A percentile compares a stretch with the other conserved stretches of the same genome.
Evolutionary conservation across 2,329 filamentous ascomycete species (phyloP).

Genomic region (Emergomyces africanus): DNA sequence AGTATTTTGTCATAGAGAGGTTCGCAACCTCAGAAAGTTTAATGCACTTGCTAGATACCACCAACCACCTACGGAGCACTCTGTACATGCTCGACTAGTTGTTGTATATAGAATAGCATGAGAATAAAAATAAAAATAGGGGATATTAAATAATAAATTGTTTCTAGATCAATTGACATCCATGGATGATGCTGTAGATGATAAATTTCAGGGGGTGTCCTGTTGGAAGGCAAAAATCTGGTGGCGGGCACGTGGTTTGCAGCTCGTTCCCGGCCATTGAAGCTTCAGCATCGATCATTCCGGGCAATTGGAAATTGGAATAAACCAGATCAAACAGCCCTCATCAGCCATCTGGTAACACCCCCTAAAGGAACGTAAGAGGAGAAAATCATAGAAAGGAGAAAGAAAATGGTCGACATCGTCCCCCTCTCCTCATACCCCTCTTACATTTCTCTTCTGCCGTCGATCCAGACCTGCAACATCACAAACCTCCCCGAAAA

Average conservation of each 20-base stretch:
- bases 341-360: not conserved
- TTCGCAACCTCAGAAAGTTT: not conserved
- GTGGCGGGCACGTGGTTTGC: conserved; percentile 1
- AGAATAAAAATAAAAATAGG: not conserved
- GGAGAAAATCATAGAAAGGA: not conserved
- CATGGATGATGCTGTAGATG: not conserved
- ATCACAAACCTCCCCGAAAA: conserved; percentile 98
- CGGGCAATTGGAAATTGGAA: not conserved
- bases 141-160: not conserved
- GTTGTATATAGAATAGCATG: not conserved
- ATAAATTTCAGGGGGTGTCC: no score
- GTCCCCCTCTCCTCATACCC: conserved; percentile 34
- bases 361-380: not conserved
- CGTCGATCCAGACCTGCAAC: conserved; percentile 88
- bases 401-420: conserved; percentile 35
- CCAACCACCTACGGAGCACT: not conserved
- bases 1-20: not conserved
- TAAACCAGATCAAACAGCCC: not conserved
- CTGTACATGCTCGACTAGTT: not conserved
- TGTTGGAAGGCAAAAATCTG: not conserved
- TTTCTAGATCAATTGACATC: not conserved
- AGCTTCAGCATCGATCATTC: not conserved
- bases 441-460: conserved; percentile 70
- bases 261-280: not conserved
- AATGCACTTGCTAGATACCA: not conserved